phyloP scores from a whole-genome alignment of 257 asterid genomes.

The Solanum dulcamara region DNA sequence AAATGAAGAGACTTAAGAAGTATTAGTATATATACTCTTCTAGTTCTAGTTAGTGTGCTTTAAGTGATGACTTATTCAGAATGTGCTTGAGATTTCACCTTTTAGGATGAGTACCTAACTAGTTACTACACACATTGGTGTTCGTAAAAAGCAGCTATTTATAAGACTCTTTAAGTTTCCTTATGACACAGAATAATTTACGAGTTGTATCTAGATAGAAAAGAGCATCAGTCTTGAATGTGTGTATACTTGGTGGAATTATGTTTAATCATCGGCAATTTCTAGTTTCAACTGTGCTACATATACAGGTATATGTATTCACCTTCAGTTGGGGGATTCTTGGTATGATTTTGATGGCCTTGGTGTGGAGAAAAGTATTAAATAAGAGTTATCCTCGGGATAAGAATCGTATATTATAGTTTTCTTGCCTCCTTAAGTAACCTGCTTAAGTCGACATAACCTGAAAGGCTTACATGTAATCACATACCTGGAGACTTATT shows the following conservation, averaged over 20 bases:
- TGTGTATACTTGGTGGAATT: not conserved
- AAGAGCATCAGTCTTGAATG: not conserved
- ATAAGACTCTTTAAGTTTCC: not conserved
- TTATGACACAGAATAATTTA: not conserved
- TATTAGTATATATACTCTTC: not conserved
- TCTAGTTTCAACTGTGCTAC: not conserved
- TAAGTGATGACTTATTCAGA: not conserved
- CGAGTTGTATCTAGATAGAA: not conserved
- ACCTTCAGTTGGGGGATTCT: not conserved
- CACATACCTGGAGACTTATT: not conserved
- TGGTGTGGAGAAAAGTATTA: not conserved
- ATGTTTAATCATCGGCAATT: not conserved
- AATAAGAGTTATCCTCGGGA: not conserved
- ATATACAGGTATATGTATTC: not conserved
- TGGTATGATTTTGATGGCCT: not conserved
- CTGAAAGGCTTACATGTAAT: not conserved
- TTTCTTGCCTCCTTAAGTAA: not conserved
- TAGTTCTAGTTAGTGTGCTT: not conserved
- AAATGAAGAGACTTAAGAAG: not conserved
- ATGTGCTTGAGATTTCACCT: not conserved
- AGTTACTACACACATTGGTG: not conserved
- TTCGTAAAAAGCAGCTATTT: not conserved
- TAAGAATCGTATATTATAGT: not conserved
- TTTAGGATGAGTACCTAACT: not conserved
- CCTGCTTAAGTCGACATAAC: not conserved